A percentile compares a stretch with the other conserved stretches of the same genome.
Conservation (phyloP, 768 basidiomycete genomes). For the Panaeolus papilionaceus region DNA sequence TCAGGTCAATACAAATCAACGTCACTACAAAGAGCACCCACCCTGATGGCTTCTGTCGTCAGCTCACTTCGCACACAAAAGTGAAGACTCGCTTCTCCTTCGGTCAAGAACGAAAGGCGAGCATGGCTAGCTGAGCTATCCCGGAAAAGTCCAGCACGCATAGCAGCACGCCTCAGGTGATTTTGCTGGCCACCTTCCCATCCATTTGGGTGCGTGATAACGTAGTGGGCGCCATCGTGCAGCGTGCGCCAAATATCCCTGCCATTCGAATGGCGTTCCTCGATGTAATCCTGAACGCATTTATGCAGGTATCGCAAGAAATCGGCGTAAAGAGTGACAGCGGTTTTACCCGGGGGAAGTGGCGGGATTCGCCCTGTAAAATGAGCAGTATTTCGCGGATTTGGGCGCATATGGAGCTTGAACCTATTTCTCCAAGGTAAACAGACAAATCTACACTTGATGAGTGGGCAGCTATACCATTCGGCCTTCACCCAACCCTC, state of each 20-base stretch:
- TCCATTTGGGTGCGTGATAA: constrained; percentile 69
- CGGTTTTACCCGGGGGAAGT: constrained; percentile 43
- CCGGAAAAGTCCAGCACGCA: constrained; percentile 55
- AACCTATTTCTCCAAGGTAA: constrained; percentile 23
- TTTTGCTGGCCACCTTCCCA: constrained; percentile 69
- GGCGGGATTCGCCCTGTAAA: constrained; percentile 18
- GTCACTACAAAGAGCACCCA: constrained; percentile 17
- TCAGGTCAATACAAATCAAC: background rate
- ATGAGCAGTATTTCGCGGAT: constrained; percentile 1
- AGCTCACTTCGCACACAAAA: constrained; percentile 58
- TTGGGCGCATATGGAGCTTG: constrained; percentile 26
- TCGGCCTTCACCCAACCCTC: constrained; percentile 52
- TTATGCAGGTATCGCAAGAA: constrained; percentile 22
- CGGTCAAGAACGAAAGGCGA: constrained; percentile 62
- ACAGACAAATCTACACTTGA: constrained; percentile 27
- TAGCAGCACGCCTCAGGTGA: constrained; percentile 60
- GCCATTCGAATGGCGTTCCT: constrained; percentile 52
- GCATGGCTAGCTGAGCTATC: constrained; percentile 42
- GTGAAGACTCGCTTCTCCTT: constrained; percentile 68
- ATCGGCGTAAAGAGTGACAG: constrained; percentile 22
- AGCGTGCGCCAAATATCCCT: constrained; percentile 50
- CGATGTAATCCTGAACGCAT: constrained; percentile 44
- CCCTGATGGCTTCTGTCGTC: constrained; percentile 43
- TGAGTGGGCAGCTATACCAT: constrained; percentile 35
- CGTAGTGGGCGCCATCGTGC: constrained; percentile 49